Evolutionary conservation across 2,329 filamentous ascomycete genomes (phyloP), one percentile per base, ranked within the genome.

Genomic region (Endothia cerciana): DNA sequence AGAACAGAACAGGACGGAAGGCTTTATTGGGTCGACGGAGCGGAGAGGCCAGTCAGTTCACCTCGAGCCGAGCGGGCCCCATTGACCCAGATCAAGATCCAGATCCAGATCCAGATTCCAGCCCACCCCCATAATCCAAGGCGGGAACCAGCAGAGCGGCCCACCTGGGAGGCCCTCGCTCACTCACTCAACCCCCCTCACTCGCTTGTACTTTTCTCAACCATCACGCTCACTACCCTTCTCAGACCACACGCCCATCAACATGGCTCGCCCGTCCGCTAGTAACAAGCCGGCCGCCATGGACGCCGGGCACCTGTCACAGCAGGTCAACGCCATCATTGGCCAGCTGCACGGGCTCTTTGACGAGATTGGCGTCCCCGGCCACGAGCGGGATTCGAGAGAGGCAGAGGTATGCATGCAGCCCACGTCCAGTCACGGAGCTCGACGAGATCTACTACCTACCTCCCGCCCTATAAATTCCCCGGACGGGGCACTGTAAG

Each of bases 291-390:
- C 63, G 38, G 61, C 63, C 57, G 36, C 64, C 73, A 97, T 97
- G 89, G 94, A 97, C 80, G 93, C 94, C 66, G 92, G 91, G 77
- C 96, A 96, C 79, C 85, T 98, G 76, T 91, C 93, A 73, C 93
- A 96, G 78, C 95, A 98, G 87, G 92, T 99, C 80, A 95, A 93
- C 72, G 93, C 87, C 74, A 97, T 97, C 75, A 93, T 98, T 76
- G 88, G 88, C 78, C 93, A 97, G 80, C 86, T 99, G 68, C 94
- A 98, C 79, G 91, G 91, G 70, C 87, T 98, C 65, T 99, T 97
- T 75, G 95, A 99, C 77, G 94, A 99, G 76, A 99, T 99, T 74
- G 95, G 95, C 66, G 91, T 99, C n/a, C 88, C 94, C 36, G 88
- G 83, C 74, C 93, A 97, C 88, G 95, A 98, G 78, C 91, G 95